These are phyloP conservation scores for Candida cerambycidarum DNA, from an alignment of 805 yeast species.

Conservation along the genomic window DNA sequence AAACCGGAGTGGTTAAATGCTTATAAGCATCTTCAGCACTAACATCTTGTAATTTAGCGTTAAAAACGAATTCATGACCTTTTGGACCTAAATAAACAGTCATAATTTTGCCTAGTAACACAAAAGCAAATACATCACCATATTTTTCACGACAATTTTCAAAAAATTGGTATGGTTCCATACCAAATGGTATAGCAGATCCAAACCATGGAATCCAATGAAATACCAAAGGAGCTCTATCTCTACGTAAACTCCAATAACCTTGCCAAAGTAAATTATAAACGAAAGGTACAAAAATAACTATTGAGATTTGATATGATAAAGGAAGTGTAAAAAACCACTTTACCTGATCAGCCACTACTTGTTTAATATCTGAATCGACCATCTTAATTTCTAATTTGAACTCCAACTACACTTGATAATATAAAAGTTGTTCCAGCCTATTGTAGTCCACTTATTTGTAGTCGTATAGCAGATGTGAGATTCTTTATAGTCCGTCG, in stretches of 20 bases:
- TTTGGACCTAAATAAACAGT: constrained; percentile 96
- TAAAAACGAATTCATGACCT: constrained; percentile 95
- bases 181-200: constrained; percentile 84
- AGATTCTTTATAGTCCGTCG: constrained; percentile 6
- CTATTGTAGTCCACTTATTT: constrained; percentile 1
- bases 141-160: constrained; percentile 72
- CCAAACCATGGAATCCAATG: constrained; percentile 97
- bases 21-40: constrained; percentile 95
- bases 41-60: constrained; percentile 85
- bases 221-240: constrained; percentile 86
- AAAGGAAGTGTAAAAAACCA: constrained; percentile 21
- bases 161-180: constrained; percentile 91
- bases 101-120: constrained; percentile 86
- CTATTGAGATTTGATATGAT: constrained; percentile 28
- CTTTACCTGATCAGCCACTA: not conserved
- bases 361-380: constrained; percentile 1
- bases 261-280: constrained; percentile 69
- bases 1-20: constrained; percentile 98
- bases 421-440: not conserved
- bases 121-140: constrained; percentile 92
- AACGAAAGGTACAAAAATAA: constrained; percentile 56
- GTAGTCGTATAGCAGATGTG: constrained; percentile 4
- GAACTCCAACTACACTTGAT: not conserved
- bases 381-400: not conserved
- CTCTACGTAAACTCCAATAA: constrained; percentile 67